phyloP scores from a whole-genome alignment of 495 filamentous ascomycete genomes.

The Neurospora terricola region DNA sequence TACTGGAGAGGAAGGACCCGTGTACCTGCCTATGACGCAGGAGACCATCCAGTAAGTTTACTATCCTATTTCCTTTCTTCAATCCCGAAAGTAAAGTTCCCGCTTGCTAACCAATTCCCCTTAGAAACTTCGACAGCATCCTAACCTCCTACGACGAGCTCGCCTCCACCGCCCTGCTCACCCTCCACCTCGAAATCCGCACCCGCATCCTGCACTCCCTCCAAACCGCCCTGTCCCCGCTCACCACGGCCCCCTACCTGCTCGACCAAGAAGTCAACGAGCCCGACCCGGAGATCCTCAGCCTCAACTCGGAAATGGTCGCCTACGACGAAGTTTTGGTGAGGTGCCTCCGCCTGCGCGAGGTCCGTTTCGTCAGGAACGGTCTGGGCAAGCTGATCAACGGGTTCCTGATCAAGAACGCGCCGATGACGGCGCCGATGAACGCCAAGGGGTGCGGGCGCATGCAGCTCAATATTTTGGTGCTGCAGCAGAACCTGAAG shows the following conservation, averaged over 20 bases:
- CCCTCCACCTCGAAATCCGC: conserved; percentile 79
- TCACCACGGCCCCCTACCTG: conserved; percentile 53
- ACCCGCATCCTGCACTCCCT: conserved; percentile 67
- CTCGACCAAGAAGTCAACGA: conserved; percentile 64
- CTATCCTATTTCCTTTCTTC: neutral
- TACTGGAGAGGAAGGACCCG: conserved; percentile 40
- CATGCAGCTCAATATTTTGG: conserved; percentile 83
- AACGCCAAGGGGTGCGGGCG: conserved; percentile 57
- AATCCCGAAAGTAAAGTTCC: neutral
- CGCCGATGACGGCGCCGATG: conserved; percentile 36
- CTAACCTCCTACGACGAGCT: conserved; percentile 70
- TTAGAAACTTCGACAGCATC: conserved; percentile 70
- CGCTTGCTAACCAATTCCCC: conserved; percentile 13
- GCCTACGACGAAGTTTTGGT: conserved; percentile 73
- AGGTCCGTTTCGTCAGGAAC: conserved; percentile 57
- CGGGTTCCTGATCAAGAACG: conserved; percentile 33
- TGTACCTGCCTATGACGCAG: conserved; percentile 82
- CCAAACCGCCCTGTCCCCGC: conserved; percentile 40
- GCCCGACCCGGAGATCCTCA: conserved; percentile 66
- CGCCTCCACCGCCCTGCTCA: conserved; percentile 63
- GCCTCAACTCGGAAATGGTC: conserved; percentile 70
- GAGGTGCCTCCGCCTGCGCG: conserved; percentile 55
- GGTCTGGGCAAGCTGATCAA: conserved; percentile 48
- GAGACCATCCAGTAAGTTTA: conserved; percentile 62
- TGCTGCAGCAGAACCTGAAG: conserved; percentile 90